Base-by-base conservation (phyloP, 495 filamentous ascomycete genomes). In the Hyaloscypha bicolor region DNA sequence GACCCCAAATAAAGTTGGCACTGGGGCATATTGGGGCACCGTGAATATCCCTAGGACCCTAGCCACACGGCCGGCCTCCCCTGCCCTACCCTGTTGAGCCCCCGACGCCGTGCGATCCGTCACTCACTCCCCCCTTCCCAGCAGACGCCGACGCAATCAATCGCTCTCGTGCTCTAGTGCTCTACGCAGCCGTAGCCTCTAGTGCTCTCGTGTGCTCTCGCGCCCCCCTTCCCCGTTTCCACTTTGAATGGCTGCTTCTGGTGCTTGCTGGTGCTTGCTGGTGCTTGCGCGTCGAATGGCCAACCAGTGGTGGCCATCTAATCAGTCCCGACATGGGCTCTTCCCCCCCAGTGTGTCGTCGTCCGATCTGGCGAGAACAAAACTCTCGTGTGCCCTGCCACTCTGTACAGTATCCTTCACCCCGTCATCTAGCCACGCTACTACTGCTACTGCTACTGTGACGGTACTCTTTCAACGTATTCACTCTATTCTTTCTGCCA, bases 381-480 rank as follows among this genome's bases (percentile, higher is more conserved):
- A 60, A 39, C 57, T 16, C 33, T 60, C 53, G 3, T 12, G 14
- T 11, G 8, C 14, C 42, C 42, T 12, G 42, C 42, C 42, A 48
- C 16, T 48, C 16, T 3, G 35, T 37, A 37, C 42, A 8, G 35
- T 12, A 37, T 37, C 53, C 9, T 56, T 30, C n/a, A 31, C n/a
- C 32, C 57, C 30, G 14, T 60, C 57, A 33, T 56, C 53, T 29
- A 56, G 9, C 19, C 12, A 56, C 53, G 53, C 53, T 30, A 29
- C 16, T 56, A 3, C 53, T 56, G 53, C 53, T 30, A 29, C 16
- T 56, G 22, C 53, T 56, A 30, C 21, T 29, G 29, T 6, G 5
- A 56, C 53, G 3, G 21, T 19, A 11, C 53, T 1, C 6, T 53
- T 53, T 25, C 51, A 53, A 25, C 51, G 51, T 53, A 53, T 53